Evolutionary conservation across 768 basidiomycete genomes (phyloP), one percentile per base, ranked within the genome.

Genomic region (Panaeolus cyanescens): DNA sequence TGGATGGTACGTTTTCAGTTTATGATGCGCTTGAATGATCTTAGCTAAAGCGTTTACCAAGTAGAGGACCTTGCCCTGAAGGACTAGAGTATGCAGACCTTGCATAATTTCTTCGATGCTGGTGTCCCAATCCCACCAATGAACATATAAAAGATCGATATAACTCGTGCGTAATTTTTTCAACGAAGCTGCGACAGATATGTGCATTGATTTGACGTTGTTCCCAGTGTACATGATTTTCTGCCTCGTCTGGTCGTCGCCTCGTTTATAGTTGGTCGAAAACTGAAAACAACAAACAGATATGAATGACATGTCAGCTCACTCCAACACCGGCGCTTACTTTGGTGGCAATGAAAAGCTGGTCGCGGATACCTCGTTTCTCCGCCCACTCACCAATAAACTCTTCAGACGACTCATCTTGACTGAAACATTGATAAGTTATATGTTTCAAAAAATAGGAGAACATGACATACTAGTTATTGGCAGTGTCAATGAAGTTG

Each of bases 101-200:
- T 80, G 76, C 84, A 88, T 86, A 31, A 87, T 70, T 70, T 89
- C 87, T 63, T 82, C 79, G 53, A 88, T 74, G 15, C 75, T 74
- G 9, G 83, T 84, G 13, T 75, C 70, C 62, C 74, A 85, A 65
- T 87, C 85, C 84, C 84, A 84, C 73, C 74, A 79, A 59, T 82
- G 79, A 3, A 81, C 55, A 64, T 82, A 82, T 13, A 82, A 68
- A 37, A 83, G 67, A 62, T 85, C 83, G 62, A 83, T 79, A 59
- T 82, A 82, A 3, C 68, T 65, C 0, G 79, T 83, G 31, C 78
- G 70, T 1, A 85, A 74, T 64, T 80, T 81, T 72, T 78, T 78
- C 62, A 85, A 71, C 10, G 79, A 80, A 1, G 71, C 79, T 17
- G 75, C 68, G 32, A 84, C 69, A 20, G 78, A 77, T 34, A 82